Evolutionary conservation across 1,139 yeast genomes (phyloP).

Genomic region (Pichia kudriavzevii): DNA sequence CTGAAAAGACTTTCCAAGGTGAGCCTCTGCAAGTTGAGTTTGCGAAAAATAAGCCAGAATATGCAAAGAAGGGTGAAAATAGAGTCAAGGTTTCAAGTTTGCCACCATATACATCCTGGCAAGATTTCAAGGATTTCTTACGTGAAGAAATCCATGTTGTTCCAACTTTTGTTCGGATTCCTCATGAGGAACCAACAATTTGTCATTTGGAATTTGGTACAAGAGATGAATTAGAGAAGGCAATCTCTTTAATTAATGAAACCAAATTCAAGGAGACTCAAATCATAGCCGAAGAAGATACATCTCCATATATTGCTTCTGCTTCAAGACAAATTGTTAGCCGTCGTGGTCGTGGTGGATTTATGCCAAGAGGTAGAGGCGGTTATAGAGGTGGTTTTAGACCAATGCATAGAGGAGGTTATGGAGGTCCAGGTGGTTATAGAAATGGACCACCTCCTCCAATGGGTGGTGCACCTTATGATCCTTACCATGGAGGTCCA

Average conservation of each 20-base stretch:
- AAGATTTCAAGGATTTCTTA: constrained; percentile 74
- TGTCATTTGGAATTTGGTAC: constrained; percentile 65
- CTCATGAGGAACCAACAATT: constrained; percentile 63
- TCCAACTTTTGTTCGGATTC: constrained; percentile 68
- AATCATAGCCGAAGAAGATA: constrained; percentile 68
- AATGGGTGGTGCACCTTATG: constrained; percentile 36
- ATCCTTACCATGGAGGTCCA: constrained; percentile 24
- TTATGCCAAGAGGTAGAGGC: constrained; percentile 28
- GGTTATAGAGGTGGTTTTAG: constrained; percentile 34
- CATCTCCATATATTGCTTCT: constrained; percentile 66
- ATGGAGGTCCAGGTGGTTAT: constrained; percentile 27
- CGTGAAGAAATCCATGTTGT: constrained; percentile 59
- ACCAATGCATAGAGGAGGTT: constrained; percentile 21
- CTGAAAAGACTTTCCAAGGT: constrained; percentile 39
- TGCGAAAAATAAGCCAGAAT: constrained; percentile 50
- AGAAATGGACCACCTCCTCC: constrained; percentile 25
- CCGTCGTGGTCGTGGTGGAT: constrained; percentile 35
- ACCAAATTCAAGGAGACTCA: constrained; percentile 62
- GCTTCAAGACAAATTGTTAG: constrained; percentile 44
- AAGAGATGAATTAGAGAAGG: constrained; percentile 65
- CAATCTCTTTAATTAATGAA: constrained; percentile 62
- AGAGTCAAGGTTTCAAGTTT: constrained; percentile 62
- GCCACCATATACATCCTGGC: constrained; percentile 78
- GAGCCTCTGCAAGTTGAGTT: constrained; percentile 60
- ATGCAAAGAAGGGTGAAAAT: constrained; percentile 54